Evolutionary conservation across 2,329 filamentous ascomycete genomes (phyloP), one percentile per base, ranked within the genome.

Genomic region (Diaporthe vexans): DNA sequence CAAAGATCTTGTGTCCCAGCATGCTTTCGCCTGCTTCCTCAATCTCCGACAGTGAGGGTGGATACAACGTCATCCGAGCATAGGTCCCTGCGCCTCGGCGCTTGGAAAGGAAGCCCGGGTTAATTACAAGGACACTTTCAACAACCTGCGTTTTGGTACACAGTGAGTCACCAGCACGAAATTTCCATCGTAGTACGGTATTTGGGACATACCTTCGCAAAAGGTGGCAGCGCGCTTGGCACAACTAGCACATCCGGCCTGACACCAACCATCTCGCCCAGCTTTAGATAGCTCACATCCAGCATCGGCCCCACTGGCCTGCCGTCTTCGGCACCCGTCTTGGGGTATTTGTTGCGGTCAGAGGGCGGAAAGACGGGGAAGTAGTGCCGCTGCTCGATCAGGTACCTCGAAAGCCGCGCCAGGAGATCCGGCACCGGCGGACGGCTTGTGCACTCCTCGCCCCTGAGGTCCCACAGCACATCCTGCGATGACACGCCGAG

Each of bases 321-420:
- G 0, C 89, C 90, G 74, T 89, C 87, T 24, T 85, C 87, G 1
- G 89, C 90, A 0, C 91, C 91, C 1, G 91, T 91, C 81, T 89
- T 93, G 40, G 92, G 91, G 72, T 94, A 84, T 77, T 86, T 90
- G 73, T 90, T 88, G 65, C 95, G 88, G 68, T 93, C 91, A 17
- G 92, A 89, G 0, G 96, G 92, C 8, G 97, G 97, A 80, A 95
- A 98, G 0, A 98, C 84, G 0, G 97, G 97, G 79, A 95, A 95
- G 83, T 95, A 98, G 80, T 97, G 95, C 9, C 95, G 88, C 84
- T 98, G 97, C 83, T 98, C 94, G 73, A 99, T 90, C 24, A 99
- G 83, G 78, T 97, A 93, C 26, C 91, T 89, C 8, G 93, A 91
- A 61, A 95, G 84, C n/a, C 96, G 86, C 21, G 92, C 91, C 79